Base-by-base conservation (phyloP, 1,139 yeast species). In the Yamadazyma trypodendri region DNA sequence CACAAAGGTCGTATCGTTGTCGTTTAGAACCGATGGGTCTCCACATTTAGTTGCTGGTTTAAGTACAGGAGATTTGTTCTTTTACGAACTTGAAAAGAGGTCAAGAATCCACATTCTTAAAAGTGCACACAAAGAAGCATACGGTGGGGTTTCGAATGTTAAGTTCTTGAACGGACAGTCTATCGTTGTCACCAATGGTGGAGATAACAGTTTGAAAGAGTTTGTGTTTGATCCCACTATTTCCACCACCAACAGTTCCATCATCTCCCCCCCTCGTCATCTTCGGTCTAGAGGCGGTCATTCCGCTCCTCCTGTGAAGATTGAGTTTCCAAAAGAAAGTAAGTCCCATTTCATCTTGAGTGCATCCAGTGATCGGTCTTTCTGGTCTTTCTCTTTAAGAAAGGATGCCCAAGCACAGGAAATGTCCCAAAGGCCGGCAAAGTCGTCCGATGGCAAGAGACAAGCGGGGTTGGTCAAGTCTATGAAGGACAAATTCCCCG, bases 391-490 rank as follows among this genome's bases (percentile, higher is more conserved):
- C 54, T 90, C 97, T 0, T 68, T 92, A 39, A 77, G 97, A 51
- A 92, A 92, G 58, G 98, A 94, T 60, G 95, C 97, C 0, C 99
- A 94, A 62, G 87, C 96, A 2, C 96, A 87, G 54, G 96, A 89
- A 58, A 68, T 92, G 54, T 89, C 97, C 0, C 97, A 90, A 62
- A 77, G 84, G 50, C 63, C 75, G 23, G 79, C 79, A 18, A 79
- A 77, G 48, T 55, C 69, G 10, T 57, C 57, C 35, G 77, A 79
- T 48, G 81, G 78, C 27, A 74, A 77, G 44, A 72, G 85, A 48
- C 67, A 67, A 39, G 84, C 79, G 2, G 94, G 90, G 7, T 65
- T 72, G 32, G 65, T 71, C 20, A 58, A 68, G 12, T 65, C 75
- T 39, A 56, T 68, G 60, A 69, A 70, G 41, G 83, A 77, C 38